Evolutionary conservation across 1,284 basidiomycete genomes (phyloP).

Genomic region (Puccinia brachypodii): DNA sequence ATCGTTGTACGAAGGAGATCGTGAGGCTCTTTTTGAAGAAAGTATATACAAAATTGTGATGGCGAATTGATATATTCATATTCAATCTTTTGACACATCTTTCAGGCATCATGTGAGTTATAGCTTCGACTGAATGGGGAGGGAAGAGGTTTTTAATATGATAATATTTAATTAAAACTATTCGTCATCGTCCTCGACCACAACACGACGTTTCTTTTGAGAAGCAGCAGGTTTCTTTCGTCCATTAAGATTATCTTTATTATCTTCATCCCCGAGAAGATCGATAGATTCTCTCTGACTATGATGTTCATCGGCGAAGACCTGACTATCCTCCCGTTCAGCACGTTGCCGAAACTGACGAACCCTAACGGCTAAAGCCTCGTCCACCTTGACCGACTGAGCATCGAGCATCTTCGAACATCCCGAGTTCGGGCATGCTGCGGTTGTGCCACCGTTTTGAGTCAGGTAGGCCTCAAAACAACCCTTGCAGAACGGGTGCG

Average conservation of each 20-base stretch:
- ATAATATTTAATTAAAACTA: too few relatives aligned
- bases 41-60: too few relatives aligned
- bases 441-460: not conserved
- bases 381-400: not conserved
- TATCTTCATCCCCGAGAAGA: not conserved
- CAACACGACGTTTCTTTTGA: conserved; percentile 20
- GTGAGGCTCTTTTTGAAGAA: too few relatives aligned
- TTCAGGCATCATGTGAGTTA: too few relatives aligned
- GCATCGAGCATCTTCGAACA: not conserved
- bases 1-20: too few relatives aligned
- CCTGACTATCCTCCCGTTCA: conserved; percentile 21
- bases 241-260: not conserved
- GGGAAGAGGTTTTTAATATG: too few relatives aligned
- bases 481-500: conserved; percentile 33
- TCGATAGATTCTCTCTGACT: not conserved
- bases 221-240: not conserved
- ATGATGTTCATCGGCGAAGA: not conserved
- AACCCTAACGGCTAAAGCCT: conserved; percentile 8
- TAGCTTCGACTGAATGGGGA: too few relatives aligned
- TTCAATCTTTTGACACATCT: too few relatives aligned
- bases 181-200: conserved; percentile 42
- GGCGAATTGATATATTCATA: too few relatives aligned
- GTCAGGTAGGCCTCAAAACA: conserved; percentile 32
- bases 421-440: conserved; percentile 28
- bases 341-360: conserved; percentile 7